Base-by-base conservation (phyloP, 208 protist species). In the Zelonia costaricensis region DNA sequence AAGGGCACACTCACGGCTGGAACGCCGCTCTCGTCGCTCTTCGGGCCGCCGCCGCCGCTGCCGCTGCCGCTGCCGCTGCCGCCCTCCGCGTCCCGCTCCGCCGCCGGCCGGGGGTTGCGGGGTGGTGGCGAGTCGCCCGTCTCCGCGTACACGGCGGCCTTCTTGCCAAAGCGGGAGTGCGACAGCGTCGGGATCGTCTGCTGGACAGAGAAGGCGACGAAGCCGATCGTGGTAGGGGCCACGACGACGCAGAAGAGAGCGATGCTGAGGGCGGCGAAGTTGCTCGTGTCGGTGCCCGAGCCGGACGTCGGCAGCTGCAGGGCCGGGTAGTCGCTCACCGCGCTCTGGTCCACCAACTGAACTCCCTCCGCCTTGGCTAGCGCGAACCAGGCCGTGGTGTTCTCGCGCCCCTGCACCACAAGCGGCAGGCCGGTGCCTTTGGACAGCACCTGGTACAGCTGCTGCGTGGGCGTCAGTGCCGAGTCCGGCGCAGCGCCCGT, bases 151-250 rank as follows among this genome's bases (percentile, higher is more conserved):
- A 74, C 70, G 25, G 62, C 20, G 23, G 48, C 23, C 58, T 68
- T 71, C 44, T 69, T 68, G 13, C 42, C 67, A 6, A 70, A 40
- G 67, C 71, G 71, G 23, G 43, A 61, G 22, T 62, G 72, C 4
- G 49, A 64, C 27, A 91, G 69, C 25, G 56, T 71, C 0, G 84
- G 84, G 30, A 88, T 72, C 36, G 58, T 78, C 33, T 82, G 85
- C 69, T 86, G 81, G 8, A 92, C 28, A 13, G 85, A 92, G 69
- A 92, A 92, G 62, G 72, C 75, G 28, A 92, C 85, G 23, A 92
- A 78, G 56, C 78, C 85, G 12, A 80, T 52, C 22, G 69, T 62
- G 13, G 76, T 80, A 27, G 81, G 86, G 2, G 70, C 60, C 28
- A 89, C 73, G 13, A 88, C 65, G 18, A 84, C 71, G 36, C 78